phyloP scores from a whole-genome alignment of 352 stramenopile species.

The Phytophthora boehmeriae region DNA sequence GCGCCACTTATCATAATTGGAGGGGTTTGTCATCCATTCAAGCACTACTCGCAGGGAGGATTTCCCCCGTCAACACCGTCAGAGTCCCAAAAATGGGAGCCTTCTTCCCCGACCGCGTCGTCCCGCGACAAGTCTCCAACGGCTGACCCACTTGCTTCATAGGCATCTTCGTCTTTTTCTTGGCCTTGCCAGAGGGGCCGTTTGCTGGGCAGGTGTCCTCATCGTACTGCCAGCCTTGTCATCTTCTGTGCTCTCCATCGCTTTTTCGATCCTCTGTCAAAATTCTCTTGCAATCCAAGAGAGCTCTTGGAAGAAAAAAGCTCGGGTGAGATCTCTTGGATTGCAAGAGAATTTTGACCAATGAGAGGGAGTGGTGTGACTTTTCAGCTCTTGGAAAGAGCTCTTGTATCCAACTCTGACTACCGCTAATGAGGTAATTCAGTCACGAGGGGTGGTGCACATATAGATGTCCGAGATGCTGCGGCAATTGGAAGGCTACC shows the following conservation, averaged over 20 bases:
- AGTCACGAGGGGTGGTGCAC: no score
- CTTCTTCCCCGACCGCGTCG: background rate
- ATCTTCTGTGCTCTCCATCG: no score
- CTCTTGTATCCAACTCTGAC: no score
- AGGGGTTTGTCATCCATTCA: background rate
- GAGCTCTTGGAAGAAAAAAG: conserved; percentile 14
- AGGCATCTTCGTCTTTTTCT: background rate
- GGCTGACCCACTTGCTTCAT: background rate
- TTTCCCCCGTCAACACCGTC: background rate
- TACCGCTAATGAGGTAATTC: conserved; percentile 1
- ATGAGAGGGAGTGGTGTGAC: background rate
- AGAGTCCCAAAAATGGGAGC: conserved; percentile 1
- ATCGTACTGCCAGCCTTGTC: background rate
- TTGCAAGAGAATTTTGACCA: conserved; percentile 6
- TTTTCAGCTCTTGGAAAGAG: background rate
- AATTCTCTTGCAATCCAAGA: conserved; percentile 5
- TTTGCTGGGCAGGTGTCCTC: background rate
- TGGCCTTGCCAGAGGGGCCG: background rate
- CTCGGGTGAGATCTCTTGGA: conserved; percentile 23
- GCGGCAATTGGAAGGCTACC: no score
- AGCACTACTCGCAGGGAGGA: background rate
- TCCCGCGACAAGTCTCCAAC: background rate
- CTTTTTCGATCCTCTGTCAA: no score
- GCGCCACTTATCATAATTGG: background rate
- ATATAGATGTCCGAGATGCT: no score